A percentile compares a stretch with the other conserved stretches of the same genome.
Conservation (phyloP, 176 grass and related monocot species). For the Oryza rufipogon region DNA sequence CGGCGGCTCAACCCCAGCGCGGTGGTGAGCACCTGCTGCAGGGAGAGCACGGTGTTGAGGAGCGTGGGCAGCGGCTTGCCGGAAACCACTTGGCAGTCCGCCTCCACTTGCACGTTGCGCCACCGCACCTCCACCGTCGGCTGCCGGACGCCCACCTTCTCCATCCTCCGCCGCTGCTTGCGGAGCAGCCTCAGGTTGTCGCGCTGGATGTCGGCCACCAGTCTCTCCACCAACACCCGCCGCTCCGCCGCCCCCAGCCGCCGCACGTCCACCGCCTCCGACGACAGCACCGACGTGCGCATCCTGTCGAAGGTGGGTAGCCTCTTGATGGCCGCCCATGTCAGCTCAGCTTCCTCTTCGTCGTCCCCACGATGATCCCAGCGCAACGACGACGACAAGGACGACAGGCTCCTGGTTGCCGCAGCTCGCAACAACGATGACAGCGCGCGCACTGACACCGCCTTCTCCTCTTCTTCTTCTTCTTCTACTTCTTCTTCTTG, state of each 20-base stretch:
- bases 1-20: too few relatives aligned
- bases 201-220: constrained; percentile 59
- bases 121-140: constrained; percentile 70
- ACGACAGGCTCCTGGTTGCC: too few relatives aligned
- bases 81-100: constrained; percentile 56
- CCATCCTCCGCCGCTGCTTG: constrained; percentile 73
- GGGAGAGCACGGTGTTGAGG: constrained; percentile 39
- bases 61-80: constrained; percentile 65
- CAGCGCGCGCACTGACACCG: too few relatives aligned
- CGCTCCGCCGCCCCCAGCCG: constrained; percentile 50
- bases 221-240: constrained; percentile 53
- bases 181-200: constrained; percentile 75
- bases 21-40: neutral
- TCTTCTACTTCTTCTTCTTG: too few relatives aligned
- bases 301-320: too few relatives aligned
- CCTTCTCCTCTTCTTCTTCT: too few relatives aligned
- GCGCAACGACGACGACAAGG: too few relatives aligned
- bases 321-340: too few relatives aligned
- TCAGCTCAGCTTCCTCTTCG: too few relatives aligned
- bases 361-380: too few relatives aligned
- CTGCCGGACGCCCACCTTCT: constrained; percentile 56
- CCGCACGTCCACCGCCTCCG: constrained; percentile 52
- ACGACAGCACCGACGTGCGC: neutral
- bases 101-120: constrained; percentile 50
- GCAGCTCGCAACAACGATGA: too few relatives aligned